Evolutionary conservation across 2,329 filamentous ascomycete species (phyloP).

Genomic region (Aspergillus ibericus): DNA sequence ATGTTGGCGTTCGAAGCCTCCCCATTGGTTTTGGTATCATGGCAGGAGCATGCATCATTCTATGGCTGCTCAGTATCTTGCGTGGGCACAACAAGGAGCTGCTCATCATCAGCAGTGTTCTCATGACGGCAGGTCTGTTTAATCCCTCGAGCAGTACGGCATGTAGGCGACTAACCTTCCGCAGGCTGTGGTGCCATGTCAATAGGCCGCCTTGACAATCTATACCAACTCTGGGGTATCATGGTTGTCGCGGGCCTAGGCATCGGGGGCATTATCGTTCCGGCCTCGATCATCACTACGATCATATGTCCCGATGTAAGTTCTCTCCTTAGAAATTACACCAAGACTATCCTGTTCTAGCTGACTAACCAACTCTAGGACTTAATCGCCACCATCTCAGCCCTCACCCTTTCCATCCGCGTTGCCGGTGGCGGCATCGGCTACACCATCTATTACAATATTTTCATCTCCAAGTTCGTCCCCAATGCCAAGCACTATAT

Average conservation of each 20-base stretch:
- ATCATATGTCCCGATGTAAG: constrained; percentile 66
- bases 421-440: constrained; percentile 67
- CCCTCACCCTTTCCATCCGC: constrained; percentile 68
- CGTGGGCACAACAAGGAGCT: constrained; percentile 61
- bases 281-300: constrained; percentile 66
- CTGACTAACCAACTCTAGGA: constrained; percentile 37
- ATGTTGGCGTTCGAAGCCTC: constrained; percentile 64
- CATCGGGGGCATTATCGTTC: constrained; percentile 67
- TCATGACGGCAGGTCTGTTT: constrained; percentile 63
- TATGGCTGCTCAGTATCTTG: constrained; percentile 58
- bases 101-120: constrained; percentile 58
- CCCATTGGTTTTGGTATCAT: constrained; percentile 66
- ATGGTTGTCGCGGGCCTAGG: constrained; percentile 64
- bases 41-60: constrained; percentile 58
- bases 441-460: constrained; percentile 60
- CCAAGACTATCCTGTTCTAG: neutral
- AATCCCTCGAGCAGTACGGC: neutral
- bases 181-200: constrained; percentile 56
- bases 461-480: constrained; percentile 49
- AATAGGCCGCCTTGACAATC: constrained; percentile 53
- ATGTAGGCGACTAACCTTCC: neutral
- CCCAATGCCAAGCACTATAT: constrained; percentile 51
- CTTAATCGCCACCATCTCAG: constrained; percentile 67
- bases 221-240: constrained; percentile 56
- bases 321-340: neutral